These are phyloP conservation scores for Amauroascus verrucosus DNA, from an alignment of 2,329 filamentous ascomycete species.

Conservation along the genomic window DNA sequence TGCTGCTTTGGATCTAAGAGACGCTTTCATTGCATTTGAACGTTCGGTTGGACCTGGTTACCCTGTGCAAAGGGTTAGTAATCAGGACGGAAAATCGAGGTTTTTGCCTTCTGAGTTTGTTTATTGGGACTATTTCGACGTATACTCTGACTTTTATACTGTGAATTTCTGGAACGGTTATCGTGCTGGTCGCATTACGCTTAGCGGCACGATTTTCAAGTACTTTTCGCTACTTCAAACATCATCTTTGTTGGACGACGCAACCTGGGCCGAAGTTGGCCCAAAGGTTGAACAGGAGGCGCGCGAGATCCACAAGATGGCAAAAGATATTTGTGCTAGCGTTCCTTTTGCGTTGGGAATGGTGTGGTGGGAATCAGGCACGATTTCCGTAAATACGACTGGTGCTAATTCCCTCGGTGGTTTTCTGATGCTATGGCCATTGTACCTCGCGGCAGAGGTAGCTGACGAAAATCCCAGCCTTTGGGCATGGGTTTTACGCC, in stretches of 20 bases:
- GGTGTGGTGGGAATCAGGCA: constrained; percentile 16
- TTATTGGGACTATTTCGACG: constrained; percentile 46
- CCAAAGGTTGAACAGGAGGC: constrained; percentile 25
- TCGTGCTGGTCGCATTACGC: constrained; percentile 48
- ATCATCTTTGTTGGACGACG: background rate
- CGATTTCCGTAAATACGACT: constrained; percentile 11
- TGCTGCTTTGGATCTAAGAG: constrained; percentile 26
- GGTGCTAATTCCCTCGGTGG: constrained; percentile 27
- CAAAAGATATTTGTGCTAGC: constrained; percentile 30
- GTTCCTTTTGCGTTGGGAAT: constrained; percentile 29
- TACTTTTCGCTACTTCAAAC: constrained; percentile 22
- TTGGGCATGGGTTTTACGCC: constrained; percentile 27
- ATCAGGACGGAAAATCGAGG: background rate
- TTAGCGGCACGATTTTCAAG: constrained; percentile 40
- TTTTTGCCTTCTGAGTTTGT: constrained; percentile 10
- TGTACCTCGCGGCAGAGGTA: constrained; percentile 29
- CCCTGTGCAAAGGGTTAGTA: constrained; percentile 17
- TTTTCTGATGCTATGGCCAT: constrained; percentile 29
- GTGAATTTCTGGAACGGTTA: constrained; percentile 51
- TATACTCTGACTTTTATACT: constrained; percentile 46
- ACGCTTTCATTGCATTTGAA: constrained; percentile 27
- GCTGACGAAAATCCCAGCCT: constrained; percentile 22
- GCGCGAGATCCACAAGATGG: constrained; percentile 22
- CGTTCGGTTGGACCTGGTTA: constrained; percentile 23
- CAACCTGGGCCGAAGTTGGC: constrained; percentile 19